Base-by-base conservation (phyloP, 2,329 filamentous ascomycete genomes). In the Phialophora tarda region DNA sequence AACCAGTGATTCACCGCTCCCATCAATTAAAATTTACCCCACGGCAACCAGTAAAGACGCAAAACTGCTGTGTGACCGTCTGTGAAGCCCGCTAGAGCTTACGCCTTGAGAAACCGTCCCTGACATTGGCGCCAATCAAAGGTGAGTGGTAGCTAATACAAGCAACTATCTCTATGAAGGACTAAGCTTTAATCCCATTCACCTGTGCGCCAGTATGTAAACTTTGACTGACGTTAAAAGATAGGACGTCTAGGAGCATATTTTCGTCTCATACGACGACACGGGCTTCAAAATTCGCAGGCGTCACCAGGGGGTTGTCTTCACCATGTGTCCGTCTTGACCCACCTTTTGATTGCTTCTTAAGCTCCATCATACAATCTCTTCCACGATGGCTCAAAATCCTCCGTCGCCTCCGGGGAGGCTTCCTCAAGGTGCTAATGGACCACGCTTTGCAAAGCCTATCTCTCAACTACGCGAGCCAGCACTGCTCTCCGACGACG, bases 401-500 rank as follows among this genome's bases (percentile, higher is more conserved):
- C 57, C 50, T 38, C 57, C 51, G 21, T 32, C 60, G 44, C 59
- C 59, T 23, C 63, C 56, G 38, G 63, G 56, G 26, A 44, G 50
- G 21, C 24, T 26, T 8, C 3, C 41, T 59, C 54, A 61, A 51
- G 60, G 57, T 59, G 55, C 64, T 23, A 53, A 59, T 59, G 60
- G 44, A 26, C 30, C 64, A 1, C 59, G 26, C 11, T 63, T 66
- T 21, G 55, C 68, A 14, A 64, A 63, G 14, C 63, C 66, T 3
- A 51, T 68, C 17, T 59, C 63, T 21, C 56, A 32, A 12, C 38
- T 68, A 38, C 58, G 53, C 41, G 65, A 64, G 54, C 65, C 65
- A 3, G 6, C 14, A 17, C 47, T 41, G 4, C 41, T 57, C 24
- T 62, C 60, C 38, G 59, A 44, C n/a, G 69, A 70, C 26, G 66